Conservation (phyloP, 257 asterid species). For the Solanum sejunctum region DNA sequence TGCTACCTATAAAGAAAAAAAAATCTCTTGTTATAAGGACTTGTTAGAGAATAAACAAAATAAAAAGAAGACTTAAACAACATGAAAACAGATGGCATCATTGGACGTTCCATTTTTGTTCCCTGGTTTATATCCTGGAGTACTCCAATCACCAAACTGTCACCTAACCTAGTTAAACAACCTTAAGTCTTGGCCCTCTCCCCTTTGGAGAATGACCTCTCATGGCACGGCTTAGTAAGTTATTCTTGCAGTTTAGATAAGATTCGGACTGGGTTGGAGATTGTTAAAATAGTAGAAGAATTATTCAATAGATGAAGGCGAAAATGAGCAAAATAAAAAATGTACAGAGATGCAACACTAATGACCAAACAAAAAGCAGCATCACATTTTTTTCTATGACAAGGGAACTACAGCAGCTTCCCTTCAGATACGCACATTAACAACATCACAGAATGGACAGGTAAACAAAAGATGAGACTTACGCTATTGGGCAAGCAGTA, state of each 20-base stretch:
- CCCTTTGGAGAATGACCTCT: too few relatives aligned
- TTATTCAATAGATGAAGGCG: neutral
- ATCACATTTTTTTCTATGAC: neutral
- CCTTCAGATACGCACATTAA: neutral
- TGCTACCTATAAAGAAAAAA: neutral
- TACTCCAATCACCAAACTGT: too few relatives aligned
- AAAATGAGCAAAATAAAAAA: neutral
- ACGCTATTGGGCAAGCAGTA: slow-evolving; percentile 22
- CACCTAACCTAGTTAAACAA: too few relatives aligned
- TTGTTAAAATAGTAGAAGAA: neutral
- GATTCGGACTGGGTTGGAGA: too few relatives aligned
- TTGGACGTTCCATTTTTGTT: too few relatives aligned
- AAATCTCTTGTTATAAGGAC: neutral
- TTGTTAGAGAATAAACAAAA: neutral
- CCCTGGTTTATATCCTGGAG: too few relatives aligned
- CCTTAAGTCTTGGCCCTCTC: too few relatives aligned
- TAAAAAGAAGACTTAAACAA: neutral
- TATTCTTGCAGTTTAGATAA: too few relatives aligned
- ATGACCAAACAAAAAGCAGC: neutral
- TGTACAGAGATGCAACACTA: neutral
- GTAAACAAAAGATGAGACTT: slow-evolving; percentile 1
- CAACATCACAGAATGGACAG: neutral
- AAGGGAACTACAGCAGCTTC: neutral
- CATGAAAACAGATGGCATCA: too few relatives aligned
- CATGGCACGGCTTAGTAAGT: too few relatives aligned